Conservation (phyloP, 139 green algal genomes). For the Zygnema circumcarinatum region DNA sequence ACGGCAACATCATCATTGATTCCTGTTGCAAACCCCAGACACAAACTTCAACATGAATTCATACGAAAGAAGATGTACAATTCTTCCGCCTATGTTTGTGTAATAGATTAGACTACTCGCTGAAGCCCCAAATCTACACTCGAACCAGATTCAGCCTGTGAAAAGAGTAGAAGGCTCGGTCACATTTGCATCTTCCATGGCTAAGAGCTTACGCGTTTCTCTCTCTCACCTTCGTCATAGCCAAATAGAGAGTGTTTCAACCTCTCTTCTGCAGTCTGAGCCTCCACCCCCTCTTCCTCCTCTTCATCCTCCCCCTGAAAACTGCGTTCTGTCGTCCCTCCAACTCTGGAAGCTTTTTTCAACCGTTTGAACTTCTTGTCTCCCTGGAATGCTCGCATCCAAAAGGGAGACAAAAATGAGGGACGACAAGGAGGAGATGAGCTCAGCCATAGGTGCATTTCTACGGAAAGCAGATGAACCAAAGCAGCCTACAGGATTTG, state of each 20-base stretch:
- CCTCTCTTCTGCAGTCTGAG: constrained; percentile 62
- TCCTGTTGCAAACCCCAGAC: not conserved
- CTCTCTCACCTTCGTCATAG: constrained; percentile 65
- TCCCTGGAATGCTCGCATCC: too few relatives aligned
- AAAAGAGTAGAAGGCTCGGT: too few relatives aligned
- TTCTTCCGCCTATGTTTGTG: not conserved
- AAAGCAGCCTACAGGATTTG: not conserved
- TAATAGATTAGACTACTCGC: constrained; percentile 6
- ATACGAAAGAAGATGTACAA: not conserved
- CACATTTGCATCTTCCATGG: too few relatives aligned
- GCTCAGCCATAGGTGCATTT: constrained; percentile 4
- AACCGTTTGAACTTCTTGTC: constrained; percentile 56
- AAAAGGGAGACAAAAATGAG: too few relatives aligned
- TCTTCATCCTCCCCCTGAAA: constrained; percentile 9
- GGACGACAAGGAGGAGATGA: too few relatives aligned
- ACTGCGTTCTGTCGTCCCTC: constrained; percentile 9
- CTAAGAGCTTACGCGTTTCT: too few relatives aligned
- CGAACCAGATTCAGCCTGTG: too few relatives aligned
- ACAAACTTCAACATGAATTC: not conserved
- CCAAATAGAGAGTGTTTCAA: constrained; percentile 82
- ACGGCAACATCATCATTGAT: not conserved
- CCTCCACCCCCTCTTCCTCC: constrained; percentile 27
- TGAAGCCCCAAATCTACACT: too few relatives aligned
- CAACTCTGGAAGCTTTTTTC: constrained; percentile 42
- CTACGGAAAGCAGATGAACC: not conserved